phyloP scores from a whole-genome alignment of 164 flowering plant species.

The Cinnamomum micranthum region DNA sequence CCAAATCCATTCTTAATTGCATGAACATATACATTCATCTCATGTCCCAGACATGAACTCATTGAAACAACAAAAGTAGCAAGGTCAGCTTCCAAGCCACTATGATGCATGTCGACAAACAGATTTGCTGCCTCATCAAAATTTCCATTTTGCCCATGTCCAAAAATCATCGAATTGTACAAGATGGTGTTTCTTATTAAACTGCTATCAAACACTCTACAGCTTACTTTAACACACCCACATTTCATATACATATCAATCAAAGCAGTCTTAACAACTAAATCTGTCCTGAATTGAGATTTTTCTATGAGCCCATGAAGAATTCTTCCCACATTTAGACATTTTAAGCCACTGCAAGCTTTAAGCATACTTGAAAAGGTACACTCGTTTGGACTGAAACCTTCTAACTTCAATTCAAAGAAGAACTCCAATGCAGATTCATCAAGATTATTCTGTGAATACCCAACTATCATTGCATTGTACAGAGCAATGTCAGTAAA shows the following conservation, averaged over 20 bases:
- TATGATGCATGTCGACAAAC: constrained; percentile 47
- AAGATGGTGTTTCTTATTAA: constrained; percentile 52
- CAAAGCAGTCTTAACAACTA: constrained; percentile 23
- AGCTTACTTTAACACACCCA: constrained; percentile 42
- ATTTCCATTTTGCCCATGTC: constrained; percentile 79
- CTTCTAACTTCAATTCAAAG: constrained; percentile 10
- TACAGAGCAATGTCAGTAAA: constrained; percentile 77
- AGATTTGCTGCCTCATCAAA: constrained; percentile 42
- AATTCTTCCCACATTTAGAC: constrained; percentile 14
- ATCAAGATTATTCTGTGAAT: constrained; percentile 16
- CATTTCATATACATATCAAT: constrained; percentile 31
- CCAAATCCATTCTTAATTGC: constrained; percentile 24
- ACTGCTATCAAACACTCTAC: constrained; percentile 48
- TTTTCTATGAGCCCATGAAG: constrained; percentile 25
- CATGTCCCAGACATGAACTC: constrained; percentile 21
- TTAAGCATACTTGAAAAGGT: constrained; percentile 25
- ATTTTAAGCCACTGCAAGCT: constrained; percentile 24
- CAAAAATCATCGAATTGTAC: constrained; percentile 82
- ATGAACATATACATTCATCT: constrained; percentile 15
- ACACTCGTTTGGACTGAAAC: constrained; percentile 19
- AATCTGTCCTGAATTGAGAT: constrained; percentile 15
- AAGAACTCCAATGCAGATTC: constrained; percentile 18
- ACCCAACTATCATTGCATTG: constrained; percentile 40
- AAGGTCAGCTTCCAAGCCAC: constrained; percentile 14
- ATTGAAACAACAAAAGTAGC: constrained; percentile 24